Conservation (phyloP, 1,139 yeast genomes). For the Sugiyamaella grinbergsii region DNA sequence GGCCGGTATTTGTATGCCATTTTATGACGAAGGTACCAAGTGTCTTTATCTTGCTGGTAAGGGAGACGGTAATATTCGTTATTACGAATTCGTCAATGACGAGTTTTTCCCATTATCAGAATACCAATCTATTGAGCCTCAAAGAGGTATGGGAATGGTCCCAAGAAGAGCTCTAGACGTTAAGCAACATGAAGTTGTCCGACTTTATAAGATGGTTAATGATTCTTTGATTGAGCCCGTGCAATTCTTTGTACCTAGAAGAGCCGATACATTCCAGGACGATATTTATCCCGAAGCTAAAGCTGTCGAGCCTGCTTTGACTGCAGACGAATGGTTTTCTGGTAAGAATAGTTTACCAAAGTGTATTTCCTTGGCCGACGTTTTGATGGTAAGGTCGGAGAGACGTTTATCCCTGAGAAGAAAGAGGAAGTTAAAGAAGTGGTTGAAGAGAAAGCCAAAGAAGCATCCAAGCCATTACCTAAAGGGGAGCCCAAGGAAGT, state of each 20-base stretch:
- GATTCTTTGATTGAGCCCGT: constrained; percentile 85
- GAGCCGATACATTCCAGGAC: constrained; percentile 86
- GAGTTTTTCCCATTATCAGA: constrained; percentile 80
- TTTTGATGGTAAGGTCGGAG: constrained; percentile 67
- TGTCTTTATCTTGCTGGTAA: constrained; percentile 91
- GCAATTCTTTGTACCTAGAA: constrained; percentile 89
- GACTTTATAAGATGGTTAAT: constrained; percentile 79
- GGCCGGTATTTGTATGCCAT: constrained; percentile 91
- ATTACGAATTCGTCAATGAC: constrained; percentile 78
- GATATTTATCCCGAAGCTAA: constrained; percentile 94
- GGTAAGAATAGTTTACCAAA: constrained; percentile 84
- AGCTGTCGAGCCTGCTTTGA: constrained; percentile 71
- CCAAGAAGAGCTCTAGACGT: constrained; percentile 82
- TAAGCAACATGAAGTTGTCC: constrained; percentile 79
- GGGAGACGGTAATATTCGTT: constrained; percentile 97
- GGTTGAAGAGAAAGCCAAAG: constrained; percentile 47
- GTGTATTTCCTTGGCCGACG: constrained; percentile 68
- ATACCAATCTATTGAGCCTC: constrained; percentile 85
- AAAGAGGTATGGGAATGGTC: constrained; percentile 89
- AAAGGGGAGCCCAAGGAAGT: constrained; percentile 38
- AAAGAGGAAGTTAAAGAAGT: constrained; percentile 22
- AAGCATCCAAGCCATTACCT: constrained; percentile 26
- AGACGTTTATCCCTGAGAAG: constrained; percentile 24
- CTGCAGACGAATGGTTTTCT: constrained; percentile 74
- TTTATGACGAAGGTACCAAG: constrained; percentile 77